These are phyloP conservation scores for Exophiala alcalophila DNA, from an alignment of 2,329 filamentous ascomycete species.

Conservation along the genomic window DNA sequence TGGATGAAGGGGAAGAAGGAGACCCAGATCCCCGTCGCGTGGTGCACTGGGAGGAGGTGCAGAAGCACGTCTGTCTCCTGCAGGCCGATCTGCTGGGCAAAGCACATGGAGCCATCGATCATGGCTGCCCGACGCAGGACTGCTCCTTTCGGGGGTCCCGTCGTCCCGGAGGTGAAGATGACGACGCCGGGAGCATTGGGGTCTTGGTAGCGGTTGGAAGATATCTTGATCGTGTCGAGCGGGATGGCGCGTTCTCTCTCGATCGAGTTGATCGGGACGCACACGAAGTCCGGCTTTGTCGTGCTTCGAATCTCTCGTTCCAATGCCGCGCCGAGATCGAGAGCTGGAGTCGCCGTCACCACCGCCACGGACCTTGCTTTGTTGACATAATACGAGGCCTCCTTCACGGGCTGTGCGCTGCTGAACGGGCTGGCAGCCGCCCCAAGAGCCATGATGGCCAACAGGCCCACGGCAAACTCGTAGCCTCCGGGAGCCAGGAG, in stretches of 20 bases:
- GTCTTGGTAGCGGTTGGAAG: conserved; percentile 33
- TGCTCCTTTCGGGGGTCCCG: conserved; percentile 31
- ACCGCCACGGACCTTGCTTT: conserved; percentile 29
- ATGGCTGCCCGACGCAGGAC: conserved; percentile 28
- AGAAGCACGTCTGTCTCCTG: conserved; percentile 36
- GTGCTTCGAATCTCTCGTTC: conserved; percentile 23
- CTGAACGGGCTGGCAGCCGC: conserved; percentile 38
- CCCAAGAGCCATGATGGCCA: conserved; percentile 36
- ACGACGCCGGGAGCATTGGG: conserved; percentile 35
- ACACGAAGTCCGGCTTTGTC: conserved; percentile 26
- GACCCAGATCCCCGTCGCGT: conserved; percentile 33
- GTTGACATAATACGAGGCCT: conserved; percentile 36
- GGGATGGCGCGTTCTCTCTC: conserved; percentile 18
- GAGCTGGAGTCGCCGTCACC: conserved; percentile 24
- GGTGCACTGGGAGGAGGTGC: conserved; percentile 36
- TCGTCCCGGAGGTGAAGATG: conserved; percentile 34
- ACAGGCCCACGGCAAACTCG: conserved; percentile 38
- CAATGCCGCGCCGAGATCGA: conserved; percentile 23
- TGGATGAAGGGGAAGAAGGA: conserved; percentile 40
- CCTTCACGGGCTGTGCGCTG: conserved; percentile 33
- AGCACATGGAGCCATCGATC: conserved; percentile 30
- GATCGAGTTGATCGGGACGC: conserved; percentile 32
- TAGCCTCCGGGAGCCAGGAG: conserved; percentile 38
- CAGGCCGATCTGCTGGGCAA: conserved; percentile 31
- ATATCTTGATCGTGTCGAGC: conserved; percentile 31